Evolutionary conservation across 306 rosid genomes (phyloP).

Genomic region (Prunus armeniaca): DNA sequence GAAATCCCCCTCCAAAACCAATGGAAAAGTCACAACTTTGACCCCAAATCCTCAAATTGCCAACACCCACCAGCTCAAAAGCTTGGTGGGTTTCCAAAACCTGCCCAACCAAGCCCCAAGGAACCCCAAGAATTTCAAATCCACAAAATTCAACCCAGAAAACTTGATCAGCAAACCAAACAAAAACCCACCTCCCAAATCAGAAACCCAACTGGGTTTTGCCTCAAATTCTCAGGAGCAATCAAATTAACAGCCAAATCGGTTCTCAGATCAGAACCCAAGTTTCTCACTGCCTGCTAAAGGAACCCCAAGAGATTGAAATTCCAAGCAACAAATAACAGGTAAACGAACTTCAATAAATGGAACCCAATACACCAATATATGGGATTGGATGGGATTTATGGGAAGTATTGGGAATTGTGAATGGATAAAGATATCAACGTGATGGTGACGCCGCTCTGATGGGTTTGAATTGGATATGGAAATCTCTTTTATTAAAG

Average conservation of each 20-base stretch:
- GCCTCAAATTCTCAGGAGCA: neutral
- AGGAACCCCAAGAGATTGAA: neutral
- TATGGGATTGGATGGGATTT: neutral
- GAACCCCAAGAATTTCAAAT: slow-evolving; percentile 21
- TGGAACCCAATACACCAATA: neutral
- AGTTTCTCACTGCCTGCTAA: neutral
- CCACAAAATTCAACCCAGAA: neutral
- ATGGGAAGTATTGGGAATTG: slow-evolving; percentile 24
- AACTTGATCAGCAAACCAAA: neutral
- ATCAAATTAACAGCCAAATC: neutral
- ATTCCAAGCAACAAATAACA: neutral
- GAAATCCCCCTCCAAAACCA: neutral
- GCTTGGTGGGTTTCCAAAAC: slow-evolving; percentile 11
- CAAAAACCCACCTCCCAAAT: neutral
- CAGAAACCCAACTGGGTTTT: neutral
- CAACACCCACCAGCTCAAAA: slow-evolving; percentile 18
- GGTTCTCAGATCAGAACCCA: neutral
- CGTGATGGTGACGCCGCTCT: slow-evolving; percentile 25
- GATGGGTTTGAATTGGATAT: slow-evolving; percentile 1
- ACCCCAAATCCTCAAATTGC: slow-evolving; percentile 12
- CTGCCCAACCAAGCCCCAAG: neutral
- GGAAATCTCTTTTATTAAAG: neutral
- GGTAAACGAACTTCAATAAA: neutral
- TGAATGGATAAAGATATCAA: slow-evolving; percentile 34
- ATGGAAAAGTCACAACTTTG: neutral